A percentile compares a stretch with the other conserved stretches of the same genome.
Evolutionary conservation across 331 rosid species (phyloP).

Genomic region (Acacia pycnantha): DNA sequence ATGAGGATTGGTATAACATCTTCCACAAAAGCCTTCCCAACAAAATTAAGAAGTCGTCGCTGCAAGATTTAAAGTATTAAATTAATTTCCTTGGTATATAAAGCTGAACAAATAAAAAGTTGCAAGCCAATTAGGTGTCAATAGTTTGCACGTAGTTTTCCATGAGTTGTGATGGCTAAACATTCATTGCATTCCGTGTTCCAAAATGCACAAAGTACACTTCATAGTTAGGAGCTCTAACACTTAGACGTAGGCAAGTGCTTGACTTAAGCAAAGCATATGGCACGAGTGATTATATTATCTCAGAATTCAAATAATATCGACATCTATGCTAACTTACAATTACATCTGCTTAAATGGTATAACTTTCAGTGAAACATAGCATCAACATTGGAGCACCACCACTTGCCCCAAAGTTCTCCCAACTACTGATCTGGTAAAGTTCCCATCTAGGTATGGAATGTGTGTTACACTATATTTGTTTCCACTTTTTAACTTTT

Average conservation of each 20-base stretch:
- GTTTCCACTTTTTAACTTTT: not conserved
- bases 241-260: not conserved
- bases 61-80: slow-evolving; percentile 40
- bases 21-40: slow-evolving; percentile 84
- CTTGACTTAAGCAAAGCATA: not conserved
- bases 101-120: slow-evolving; percentile 3
- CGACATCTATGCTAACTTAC: not conserved
- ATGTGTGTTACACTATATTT: not conserved
- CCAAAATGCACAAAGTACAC: not conserved
- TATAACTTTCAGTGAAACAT: not conserved
- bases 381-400: not conserved
- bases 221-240: not conserved
- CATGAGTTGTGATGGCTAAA: not conserved
- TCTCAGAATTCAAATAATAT: not conserved
- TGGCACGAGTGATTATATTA: not conserved
- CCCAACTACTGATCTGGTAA: not conserved
- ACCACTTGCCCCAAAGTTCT: not conserved
- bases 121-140: slow-evolving; percentile 18
- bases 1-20: slow-evolving; percentile 73
- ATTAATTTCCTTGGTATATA: slow-evolving; percentile 21
- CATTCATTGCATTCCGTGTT: not conserved
- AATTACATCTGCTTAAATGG: not conserved
- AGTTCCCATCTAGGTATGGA: not conserved
- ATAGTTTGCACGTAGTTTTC: not conserved
- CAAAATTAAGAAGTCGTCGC: slow-evolving; percentile 82